Evolutionary conservation across 345 rosid species (phyloP).

Genomic region (Camelina neglecta): DNA sequence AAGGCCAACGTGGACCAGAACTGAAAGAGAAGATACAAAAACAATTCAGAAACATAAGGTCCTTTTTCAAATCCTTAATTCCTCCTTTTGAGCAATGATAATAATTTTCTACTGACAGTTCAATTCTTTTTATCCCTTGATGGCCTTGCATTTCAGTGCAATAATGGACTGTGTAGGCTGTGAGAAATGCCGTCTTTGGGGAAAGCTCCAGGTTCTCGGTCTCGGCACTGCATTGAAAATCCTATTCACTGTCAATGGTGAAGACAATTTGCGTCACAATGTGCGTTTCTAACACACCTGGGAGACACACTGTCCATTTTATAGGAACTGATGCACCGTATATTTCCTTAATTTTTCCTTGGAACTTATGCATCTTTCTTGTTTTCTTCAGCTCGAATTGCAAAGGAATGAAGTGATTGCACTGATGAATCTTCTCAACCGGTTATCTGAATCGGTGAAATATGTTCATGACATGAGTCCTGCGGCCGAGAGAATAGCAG

Average conservation of each 20-base stretch:
- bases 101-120: constrained; percentile 17
- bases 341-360: neutral
- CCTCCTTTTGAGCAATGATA: neutral
- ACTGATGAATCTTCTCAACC: constrained; percentile 70
- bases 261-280: constrained; percentile 48
- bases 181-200: constrained; percentile 98
- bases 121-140: neutral
- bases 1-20: constrained; percentile 95
- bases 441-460: constrained; percentile 72
- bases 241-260: constrained; percentile 82
- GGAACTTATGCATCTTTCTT: neutral
- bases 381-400: constrained; percentile 59
- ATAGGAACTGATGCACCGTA: neutral
- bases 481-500: constrained; percentile 47
- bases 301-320: constrained; percentile 2
- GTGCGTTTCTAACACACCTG: constrained; percentile 52
- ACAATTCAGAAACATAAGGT: constrained; percentile 97
- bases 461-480: constrained; percentile 64
- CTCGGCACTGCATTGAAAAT: constrained; percentile 94
- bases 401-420: constrained; percentile 86
- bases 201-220: constrained; percentile 96
- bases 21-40: constrained; percentile 76
- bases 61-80: constrained; percentile 25
- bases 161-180: constrained; percentile 98
- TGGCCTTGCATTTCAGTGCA: constrained; percentile 59